These are phyloP conservation scores for Cytospora piceicola DNA, from an alignment of 2,329 filamentous ascomycete species.

Conservation along the genomic window DNA sequence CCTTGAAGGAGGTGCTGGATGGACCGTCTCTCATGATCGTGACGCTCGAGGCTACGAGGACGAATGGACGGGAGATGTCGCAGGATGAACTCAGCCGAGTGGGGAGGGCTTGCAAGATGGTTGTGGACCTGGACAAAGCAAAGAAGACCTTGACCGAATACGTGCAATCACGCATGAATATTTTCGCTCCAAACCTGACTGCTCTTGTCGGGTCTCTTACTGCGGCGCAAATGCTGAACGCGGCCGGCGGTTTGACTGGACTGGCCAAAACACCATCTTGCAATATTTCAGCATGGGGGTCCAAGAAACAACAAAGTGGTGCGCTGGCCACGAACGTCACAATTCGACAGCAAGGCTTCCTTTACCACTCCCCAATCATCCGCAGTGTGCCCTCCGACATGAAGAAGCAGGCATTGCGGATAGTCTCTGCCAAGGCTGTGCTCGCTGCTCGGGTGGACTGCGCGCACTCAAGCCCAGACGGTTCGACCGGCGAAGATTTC, in stretches of 20 bases:
- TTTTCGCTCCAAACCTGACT: conserved; percentile 94
- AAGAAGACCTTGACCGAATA: conserved; percentile 89
- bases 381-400: conserved; percentile 81
- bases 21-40: conserved; percentile 94
- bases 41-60: conserved; percentile 90
- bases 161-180: conserved; percentile 94
- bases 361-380: conserved; percentile 91
- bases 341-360: conserved; percentile 86
- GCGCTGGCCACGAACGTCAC: conserved; percentile 93
- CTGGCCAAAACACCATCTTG: conserved; percentile 92
- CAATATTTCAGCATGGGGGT: conserved; percentile 88
- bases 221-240: conserved; percentile 94
- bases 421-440: conserved; percentile 89
- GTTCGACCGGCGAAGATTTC: conserved; percentile 80
- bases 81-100: conserved; percentile 76
- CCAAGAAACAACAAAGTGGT: conserved; percentile 76
- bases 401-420: conserved; percentile 92
- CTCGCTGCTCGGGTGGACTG: conserved; percentile 91
- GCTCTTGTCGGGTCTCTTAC: conserved; percentile 89
- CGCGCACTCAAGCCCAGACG: conserved; percentile 79
- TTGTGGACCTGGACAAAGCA: conserved; percentile 82
- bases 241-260: conserved; percentile 83
- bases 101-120: conserved; percentile 81
- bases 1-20: conserved; percentile 81
- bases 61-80: conserved; percentile 77